Conservation (phyloP, 371 early-diverging fungal species). For the Rhizopus delemar region DNA sequence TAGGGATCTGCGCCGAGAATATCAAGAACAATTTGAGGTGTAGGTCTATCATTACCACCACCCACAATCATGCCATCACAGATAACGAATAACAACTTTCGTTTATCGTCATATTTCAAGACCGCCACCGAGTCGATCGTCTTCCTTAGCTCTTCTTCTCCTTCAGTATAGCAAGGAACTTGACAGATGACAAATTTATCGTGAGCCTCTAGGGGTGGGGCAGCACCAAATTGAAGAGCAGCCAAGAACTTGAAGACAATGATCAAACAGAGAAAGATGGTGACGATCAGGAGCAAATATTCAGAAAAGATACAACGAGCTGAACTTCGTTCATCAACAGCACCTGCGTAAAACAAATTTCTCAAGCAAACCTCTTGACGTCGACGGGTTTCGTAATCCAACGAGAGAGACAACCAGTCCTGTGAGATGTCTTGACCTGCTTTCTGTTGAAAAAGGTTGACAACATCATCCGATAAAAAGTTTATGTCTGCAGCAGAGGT, state of each 20-base stretch:
- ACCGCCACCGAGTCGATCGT: slow-evolving; percentile 92
- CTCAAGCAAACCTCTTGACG: slow-evolving; percentile 69
- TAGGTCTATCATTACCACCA: slow-evolving; percentile 93
- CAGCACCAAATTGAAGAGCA: slow-evolving; percentile 79
- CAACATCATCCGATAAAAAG: slow-evolving; percentile 56
- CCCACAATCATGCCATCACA: slow-evolving; percentile 93
- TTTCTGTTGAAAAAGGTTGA: slow-evolving; percentile 62
- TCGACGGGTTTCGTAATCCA: slow-evolving; percentile 30
- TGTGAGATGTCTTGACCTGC: slow-evolving; percentile 68
- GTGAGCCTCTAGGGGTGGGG: slow-evolving; percentile 66
- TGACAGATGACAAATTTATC: slow-evolving; percentile 89
- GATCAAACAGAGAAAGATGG: slow-evolving; percentile 77
- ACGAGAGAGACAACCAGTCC: slow-evolving; percentile 49
- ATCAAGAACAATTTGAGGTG: slow-evolving; percentile 94
- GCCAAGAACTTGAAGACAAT: slow-evolving; percentile 91
- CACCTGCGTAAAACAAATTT: slow-evolving; percentile 81
- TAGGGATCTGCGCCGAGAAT: slow-evolving; percentile 84
- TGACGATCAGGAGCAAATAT: slow-evolving; percentile 77
- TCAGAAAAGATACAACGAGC: slow-evolving; percentile 82
- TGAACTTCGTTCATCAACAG: slow-evolving; percentile 80
- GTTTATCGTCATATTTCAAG: slow-evolving; percentile 89
- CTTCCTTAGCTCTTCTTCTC: slow-evolving; percentile 85
- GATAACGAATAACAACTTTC: slow-evolving; percentile 92
- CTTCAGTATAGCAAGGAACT: slow-evolving; percentile 98
- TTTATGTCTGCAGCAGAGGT: slow-evolving; percentile 21